Evolutionary conservation across 768 basidiomycete genomes (phyloP).

Genomic region (Suillus occidentalis): DNA sequence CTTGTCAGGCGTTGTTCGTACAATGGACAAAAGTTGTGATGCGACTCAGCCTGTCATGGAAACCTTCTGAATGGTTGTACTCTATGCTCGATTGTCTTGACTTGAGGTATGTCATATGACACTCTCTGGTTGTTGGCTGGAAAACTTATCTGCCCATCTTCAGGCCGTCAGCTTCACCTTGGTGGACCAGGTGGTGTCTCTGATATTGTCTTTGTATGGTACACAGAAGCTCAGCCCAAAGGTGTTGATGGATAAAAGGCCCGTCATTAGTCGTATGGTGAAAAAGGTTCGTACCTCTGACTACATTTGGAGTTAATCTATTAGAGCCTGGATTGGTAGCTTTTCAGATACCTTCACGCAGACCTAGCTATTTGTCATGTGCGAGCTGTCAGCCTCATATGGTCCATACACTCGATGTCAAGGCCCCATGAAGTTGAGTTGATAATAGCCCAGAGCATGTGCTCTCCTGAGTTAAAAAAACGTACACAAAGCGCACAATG

Average conservation of each 20-base stretch:
- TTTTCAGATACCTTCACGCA: conserved; percentile 73
- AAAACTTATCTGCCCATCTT: conserved; percentile 13
- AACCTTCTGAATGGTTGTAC: conserved; percentile 63
- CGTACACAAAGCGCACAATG: conserved; percentile 67
- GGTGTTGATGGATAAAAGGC: conserved; percentile 54
- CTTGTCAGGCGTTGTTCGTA: conserved; percentile 48
- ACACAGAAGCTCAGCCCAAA: conserved; percentile 51
- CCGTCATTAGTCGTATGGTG: conserved; percentile 59
- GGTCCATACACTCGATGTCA: conserved; percentile 65
- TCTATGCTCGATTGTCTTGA: conserved; percentile 53
- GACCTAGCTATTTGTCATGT: conserved; percentile 72
- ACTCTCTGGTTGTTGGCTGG: conserved; percentile 12
- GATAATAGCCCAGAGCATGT: conserved; percentile 73
- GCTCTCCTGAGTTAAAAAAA: conserved; percentile 47
- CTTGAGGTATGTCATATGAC: conserved; percentile 44
- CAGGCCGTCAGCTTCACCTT: conserved; percentile 66
- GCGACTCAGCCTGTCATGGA: conserved; percentile 50
- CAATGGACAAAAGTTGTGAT: conserved; percentile 36
- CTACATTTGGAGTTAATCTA: background rate
- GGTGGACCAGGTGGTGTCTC: conserved; percentile 61
- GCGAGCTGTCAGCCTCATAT: conserved; percentile 78
- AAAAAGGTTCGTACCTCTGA: conserved; percentile 38
- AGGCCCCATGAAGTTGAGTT: conserved; percentile 71
- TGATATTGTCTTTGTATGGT: conserved; percentile 56
- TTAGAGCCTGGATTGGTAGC: conserved; percentile 35